phyloP scores from a whole-genome alignment of 1,139 yeast genomes.

The Blastobotrys capitulatus region DNA sequence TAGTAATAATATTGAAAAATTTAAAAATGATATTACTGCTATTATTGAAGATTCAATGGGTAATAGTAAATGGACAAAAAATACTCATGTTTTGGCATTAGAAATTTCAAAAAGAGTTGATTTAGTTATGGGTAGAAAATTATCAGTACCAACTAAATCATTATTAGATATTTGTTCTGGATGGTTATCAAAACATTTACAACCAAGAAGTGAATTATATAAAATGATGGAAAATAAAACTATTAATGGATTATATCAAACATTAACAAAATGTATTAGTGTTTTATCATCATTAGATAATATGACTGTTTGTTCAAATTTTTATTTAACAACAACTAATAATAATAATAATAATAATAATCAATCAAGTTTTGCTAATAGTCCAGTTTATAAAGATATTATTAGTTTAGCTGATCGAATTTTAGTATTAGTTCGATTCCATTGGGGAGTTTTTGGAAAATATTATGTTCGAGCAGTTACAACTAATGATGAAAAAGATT shows the following conservation, averaged over 20 bases:
- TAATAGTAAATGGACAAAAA: conserved; percentile 85
- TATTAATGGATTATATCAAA: conserved; percentile 22
- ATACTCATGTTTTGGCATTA: conserved; percentile 64
- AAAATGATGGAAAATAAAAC: conserved; percentile 59
- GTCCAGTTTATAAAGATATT: conserved; percentile 39
- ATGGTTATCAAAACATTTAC: conserved; percentile 83
- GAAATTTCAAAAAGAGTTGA: conserved; percentile 52
- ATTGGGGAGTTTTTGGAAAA: conserved; percentile 65
- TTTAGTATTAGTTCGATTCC: conserved; percentile 58
- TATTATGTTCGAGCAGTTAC: conserved; percentile 20
- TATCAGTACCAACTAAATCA: conserved; percentile 13
- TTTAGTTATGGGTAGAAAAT: conserved; percentile 34
- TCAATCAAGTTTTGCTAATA: background rate
- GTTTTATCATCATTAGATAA: conserved; percentile 22
- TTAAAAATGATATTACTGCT: conserved; percentile 61
- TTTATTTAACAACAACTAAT: conserved; percentile 13
- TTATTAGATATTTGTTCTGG: conserved; percentile 62
- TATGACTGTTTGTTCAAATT: conserved; percentile 18
- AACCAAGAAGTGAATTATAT: conserved; percentile 76
- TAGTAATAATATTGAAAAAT: conserved; percentile 24
- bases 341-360: background rate
- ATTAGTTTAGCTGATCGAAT: conserved; percentile 48
- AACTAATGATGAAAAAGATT: conserved; percentile 13
- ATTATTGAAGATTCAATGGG: conserved; percentile 84
- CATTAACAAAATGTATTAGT: conserved; percentile 17